Conservation (phyloP, 75 land plant genomes). For the Azolla pinnata region DNA sequence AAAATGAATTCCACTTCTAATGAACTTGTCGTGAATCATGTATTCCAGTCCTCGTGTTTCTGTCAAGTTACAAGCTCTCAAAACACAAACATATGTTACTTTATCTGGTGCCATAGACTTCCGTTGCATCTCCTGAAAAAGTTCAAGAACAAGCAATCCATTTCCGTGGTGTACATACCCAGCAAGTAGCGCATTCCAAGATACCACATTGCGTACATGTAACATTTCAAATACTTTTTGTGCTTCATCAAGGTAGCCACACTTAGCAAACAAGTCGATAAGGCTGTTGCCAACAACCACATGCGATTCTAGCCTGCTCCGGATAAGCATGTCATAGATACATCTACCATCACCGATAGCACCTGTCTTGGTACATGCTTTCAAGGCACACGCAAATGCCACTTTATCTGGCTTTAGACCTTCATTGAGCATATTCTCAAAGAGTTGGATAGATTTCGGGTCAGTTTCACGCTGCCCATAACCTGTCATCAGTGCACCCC, state of each 20-base stretch:
- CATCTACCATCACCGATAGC: constrained; percentile 14
- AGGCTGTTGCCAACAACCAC: constrained; percentile 26
- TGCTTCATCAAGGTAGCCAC: constrained; percentile 25
- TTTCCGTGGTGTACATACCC: constrained; percentile 47
- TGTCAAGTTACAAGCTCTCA: constrained; percentile 51
- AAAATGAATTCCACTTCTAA: constrained; percentile 1
- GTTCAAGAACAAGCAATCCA: constrained; percentile 32
- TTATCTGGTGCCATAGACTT: constrained; percentile 32
- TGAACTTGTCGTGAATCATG: constrained; percentile 4
- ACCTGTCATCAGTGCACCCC: constrained; percentile 31
- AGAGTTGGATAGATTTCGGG: constrained; percentile 21
- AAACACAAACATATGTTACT: constrained; percentile 50
- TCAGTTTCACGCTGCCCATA: constrained; percentile 6
- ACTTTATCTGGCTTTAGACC: constrained; percentile 26
- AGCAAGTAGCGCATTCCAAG: constrained; percentile 62
- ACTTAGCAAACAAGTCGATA: constrained; percentile 31
- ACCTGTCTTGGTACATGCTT: constrained; percentile 15
- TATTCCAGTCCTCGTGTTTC: constrained; percentile 15
- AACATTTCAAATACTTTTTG: constrained; percentile 30
- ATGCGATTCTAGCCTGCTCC: constrained; percentile 12
- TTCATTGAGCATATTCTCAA: constrained; percentile 28
- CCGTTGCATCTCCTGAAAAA: constrained; percentile 40
- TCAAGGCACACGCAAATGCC: constrained; percentile 22
- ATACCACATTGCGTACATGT: constrained; percentile 22
- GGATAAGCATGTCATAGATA: constrained; percentile 19